Conservation (phyloP, 2,329 filamentous ascomycete genomes). For the Diplodia mutila region DNA sequence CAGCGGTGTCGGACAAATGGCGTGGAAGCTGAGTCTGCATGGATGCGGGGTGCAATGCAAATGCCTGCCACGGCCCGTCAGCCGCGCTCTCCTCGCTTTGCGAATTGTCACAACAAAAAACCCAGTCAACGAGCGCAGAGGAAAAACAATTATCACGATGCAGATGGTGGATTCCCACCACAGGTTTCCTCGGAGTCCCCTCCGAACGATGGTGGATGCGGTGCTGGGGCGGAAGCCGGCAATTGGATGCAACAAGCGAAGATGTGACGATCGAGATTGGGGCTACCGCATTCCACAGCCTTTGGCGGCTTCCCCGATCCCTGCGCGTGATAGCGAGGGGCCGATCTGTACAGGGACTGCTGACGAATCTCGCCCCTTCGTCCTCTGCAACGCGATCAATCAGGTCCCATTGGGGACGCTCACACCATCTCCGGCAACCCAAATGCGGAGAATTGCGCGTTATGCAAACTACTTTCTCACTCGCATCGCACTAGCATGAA, state of each 20-base stretch:
- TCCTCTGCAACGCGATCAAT: not conserved
- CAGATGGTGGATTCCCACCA: too few relatives aligned
- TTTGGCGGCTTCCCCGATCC: not conserved
- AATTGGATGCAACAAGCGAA: not conserved
- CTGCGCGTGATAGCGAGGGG: not conserved
- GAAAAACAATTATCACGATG: too few relatives aligned
- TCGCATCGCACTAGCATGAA: not conserved
- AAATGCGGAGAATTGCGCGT: not conserved
- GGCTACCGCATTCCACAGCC: not conserved
- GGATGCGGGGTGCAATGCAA: not conserved
- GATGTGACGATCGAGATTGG: not conserved
- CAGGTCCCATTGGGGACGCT: not conserved
- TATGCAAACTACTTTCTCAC: not conserved
- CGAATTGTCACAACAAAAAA: not conserved
- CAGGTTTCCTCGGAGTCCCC: too few relatives aligned
- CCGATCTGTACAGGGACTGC: not conserved
- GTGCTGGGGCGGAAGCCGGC: not conserved
- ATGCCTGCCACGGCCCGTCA: not conserved
- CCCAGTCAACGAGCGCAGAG: too few relatives aligned
- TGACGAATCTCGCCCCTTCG: not conserved
- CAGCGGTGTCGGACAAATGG: not conserved
- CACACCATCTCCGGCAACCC: not conserved
- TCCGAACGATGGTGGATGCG: not conserved
- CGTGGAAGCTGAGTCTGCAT: not conserved
- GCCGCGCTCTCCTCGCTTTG: not conserved